A percentile compares a stretch with the other conserved stretches of the same genome.
Conservation (phyloP, 108 stramenopile species). For the Conticribra guillardii region DNA sequence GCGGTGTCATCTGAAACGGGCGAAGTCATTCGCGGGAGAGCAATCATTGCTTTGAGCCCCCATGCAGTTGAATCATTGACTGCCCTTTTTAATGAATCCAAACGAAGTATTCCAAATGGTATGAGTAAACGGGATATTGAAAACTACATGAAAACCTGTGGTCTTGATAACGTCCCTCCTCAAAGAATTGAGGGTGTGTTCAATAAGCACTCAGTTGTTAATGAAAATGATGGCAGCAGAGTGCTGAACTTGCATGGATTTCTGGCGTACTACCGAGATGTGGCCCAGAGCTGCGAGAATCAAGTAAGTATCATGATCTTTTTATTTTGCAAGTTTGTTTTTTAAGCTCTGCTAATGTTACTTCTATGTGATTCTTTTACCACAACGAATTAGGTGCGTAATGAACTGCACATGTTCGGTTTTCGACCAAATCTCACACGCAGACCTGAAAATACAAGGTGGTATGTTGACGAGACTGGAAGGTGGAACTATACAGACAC, state of each 20-base stretch:
- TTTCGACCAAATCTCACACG: conserved; percentile 83
- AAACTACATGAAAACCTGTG: conserved; percentile 73
- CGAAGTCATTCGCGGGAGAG: conserved; percentile 57
- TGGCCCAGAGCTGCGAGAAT: conserved; percentile 61
- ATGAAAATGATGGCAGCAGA: conserved; percentile 50
- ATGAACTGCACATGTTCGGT: conserved; percentile 78
- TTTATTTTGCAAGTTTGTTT: conserved; percentile 4
- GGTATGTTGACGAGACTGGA: conserved; percentile 42
- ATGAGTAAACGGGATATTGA: conserved; percentile 77
- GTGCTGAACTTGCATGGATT: conserved; percentile 85
- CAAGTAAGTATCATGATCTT: conserved; percentile 45
- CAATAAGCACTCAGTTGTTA: conserved; percentile 29
- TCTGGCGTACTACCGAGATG: conserved; percentile 86
- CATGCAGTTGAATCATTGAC: conserved; percentile 54
- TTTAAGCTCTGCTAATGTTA: conserved; percentile 12
- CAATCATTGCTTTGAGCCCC: conserved; percentile 51
- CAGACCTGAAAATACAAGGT: conserved; percentile 42
- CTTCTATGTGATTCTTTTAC: no score
- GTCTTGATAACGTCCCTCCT: conserved; percentile 59
- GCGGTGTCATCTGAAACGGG: conserved; percentile 64
- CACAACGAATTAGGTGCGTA: conserved; percentile 60
- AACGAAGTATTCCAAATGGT: conserved; percentile 53
- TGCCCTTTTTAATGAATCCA: conserved; percentile 71
- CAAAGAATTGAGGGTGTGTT: conserved; percentile 86
- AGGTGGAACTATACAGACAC: conserved; percentile 19